These are phyloP conservation scores for Mentha longifolia DNA, from an alignment of 257 asterid genomes.

Conservation along the genomic window DNA sequence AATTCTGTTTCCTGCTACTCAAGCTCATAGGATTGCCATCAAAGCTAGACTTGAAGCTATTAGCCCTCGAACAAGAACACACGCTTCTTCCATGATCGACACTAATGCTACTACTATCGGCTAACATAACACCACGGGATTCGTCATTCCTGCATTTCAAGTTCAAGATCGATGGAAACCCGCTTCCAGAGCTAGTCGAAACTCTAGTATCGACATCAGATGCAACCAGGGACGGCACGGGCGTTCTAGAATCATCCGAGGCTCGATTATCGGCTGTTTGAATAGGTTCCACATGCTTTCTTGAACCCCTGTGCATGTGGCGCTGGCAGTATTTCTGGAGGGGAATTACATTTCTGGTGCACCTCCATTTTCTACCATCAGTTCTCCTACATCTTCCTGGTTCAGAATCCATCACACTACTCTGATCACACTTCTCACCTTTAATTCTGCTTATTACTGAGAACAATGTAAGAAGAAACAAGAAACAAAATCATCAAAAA, in stretches of 20 bases:
- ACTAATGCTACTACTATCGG: slow-evolving; percentile 17
- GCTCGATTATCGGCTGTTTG: slow-evolving; percentile 19
- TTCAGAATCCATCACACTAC: slow-evolving; percentile 57
- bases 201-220: slow-evolving; percentile 29
- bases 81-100: slow-evolving; percentile 20
- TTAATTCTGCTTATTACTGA: slow-evolving; percentile 33
- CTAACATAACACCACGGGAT: slow-evolving; percentile 13
- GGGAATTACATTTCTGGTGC: slow-evolving; percentile 50
- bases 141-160: slow-evolving; percentile 5
- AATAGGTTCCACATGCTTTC: slow-evolving; percentile 76
- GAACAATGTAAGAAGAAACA: slow-evolving; percentile 9
- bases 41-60: neutral
- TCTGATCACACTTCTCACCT: slow-evolving; percentile 32
- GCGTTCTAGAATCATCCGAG: slow-evolving; percentile 2
- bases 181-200: slow-evolving; percentile 17
- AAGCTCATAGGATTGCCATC: slow-evolving; percentile 27
- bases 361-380: slow-evolving; percentile 88
- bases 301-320: slow-evolving; percentile 82
- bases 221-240: slow-evolving; percentile 22
- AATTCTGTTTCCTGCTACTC: slow-evolving; percentile 25
- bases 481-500: neutral
- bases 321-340: slow-evolving; percentile 64
- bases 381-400: slow-evolving; percentile 79
- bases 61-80: slow-evolving; percentile 15
- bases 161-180: slow-evolving; percentile 25